Evolutionary conservation across 148 eudicot species (phyloP).

Genomic region (Dysphania ambrosioides): DNA sequence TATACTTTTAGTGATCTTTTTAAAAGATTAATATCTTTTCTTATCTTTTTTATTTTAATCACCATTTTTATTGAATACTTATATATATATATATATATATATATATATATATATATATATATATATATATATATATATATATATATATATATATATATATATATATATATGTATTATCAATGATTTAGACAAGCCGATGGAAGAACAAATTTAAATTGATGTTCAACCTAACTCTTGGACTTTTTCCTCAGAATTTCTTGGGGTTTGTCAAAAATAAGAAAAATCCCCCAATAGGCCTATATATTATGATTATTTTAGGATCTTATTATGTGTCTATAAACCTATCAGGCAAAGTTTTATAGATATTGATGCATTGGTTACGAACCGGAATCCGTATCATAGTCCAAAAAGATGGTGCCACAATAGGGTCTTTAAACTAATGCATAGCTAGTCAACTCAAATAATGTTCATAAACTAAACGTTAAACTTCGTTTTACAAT

Average conservation of each 20-base stretch:
- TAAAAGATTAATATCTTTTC: too few relatives aligned
- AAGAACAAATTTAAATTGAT: constrained; percentile 15
- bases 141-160: too few relatives aligned
- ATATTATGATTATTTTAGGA: not conserved
- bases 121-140: too few relatives aligned
- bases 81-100: too few relatives aligned
- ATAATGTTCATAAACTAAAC: constrained; percentile 3
- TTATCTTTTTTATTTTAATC: too few relatives aligned
- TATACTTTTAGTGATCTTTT: too few relatives aligned
- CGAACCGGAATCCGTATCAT: not conserved
- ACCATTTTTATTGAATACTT: too few relatives aligned
- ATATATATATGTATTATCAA: not conserved
- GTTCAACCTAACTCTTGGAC: constrained; percentile 20
- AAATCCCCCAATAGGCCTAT: not conserved
- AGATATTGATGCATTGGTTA: not conserved
- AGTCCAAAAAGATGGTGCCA: constrained; percentile 20
- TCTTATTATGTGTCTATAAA: not conserved
- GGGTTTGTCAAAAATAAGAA: not conserved
- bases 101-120: too few relatives aligned
- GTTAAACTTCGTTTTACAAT: constrained; percentile 1
- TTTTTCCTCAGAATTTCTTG: not conserved
- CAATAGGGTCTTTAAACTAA: constrained; percentile 1
- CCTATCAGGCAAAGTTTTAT: not conserved
- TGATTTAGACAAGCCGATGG: not conserved
- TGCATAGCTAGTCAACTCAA: constrained; percentile 15